A percentile compares a stretch with the other conserved stretches of the same genome.
These are phyloP conservation scores for Phalaenopsis hybrid DNA, from an alignment of 116 monocot genomes.

Conservation along the genomic window DNA sequence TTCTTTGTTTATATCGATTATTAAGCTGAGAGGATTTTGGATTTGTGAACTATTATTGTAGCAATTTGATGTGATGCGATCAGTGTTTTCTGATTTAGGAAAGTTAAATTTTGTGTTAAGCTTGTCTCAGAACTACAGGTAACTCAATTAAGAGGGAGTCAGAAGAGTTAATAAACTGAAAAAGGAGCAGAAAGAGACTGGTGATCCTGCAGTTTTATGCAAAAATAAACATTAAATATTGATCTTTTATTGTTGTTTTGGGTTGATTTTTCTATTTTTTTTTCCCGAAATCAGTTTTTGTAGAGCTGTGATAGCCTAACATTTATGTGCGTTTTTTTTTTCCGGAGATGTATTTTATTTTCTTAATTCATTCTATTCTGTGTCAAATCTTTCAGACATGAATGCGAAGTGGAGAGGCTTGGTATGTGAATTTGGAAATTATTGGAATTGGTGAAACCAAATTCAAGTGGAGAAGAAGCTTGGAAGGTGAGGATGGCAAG, in stretches of 20 bases:
- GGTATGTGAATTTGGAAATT: neutral
- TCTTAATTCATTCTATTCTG: neutral
- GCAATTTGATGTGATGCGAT: neutral
- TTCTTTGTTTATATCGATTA: neutral
- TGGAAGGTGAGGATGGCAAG: conserved; percentile 3
- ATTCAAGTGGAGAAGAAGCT: neutral
- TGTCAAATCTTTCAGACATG: neutral
- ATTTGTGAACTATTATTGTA: neutral
- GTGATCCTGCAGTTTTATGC: neutral
- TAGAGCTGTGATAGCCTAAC: neutral
- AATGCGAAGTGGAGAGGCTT: neutral
- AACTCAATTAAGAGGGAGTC: neutral
- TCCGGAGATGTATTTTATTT: neutral
- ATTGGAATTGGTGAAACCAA: neutral
- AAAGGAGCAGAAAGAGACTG: neutral
- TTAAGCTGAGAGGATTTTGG: neutral
- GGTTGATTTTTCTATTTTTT: neutral
- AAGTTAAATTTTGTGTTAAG: neutral
- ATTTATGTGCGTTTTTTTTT: neutral
- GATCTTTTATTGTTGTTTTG: neutral
- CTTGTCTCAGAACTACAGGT: neutral
- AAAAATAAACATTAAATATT: neutral
- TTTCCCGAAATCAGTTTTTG: neutral
- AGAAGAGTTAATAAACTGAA: neutral
- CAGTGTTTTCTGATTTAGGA: neutral